Conservation (phyloP, 352 stramenopile genomes). For the Globisporangium splendens region DNA sequence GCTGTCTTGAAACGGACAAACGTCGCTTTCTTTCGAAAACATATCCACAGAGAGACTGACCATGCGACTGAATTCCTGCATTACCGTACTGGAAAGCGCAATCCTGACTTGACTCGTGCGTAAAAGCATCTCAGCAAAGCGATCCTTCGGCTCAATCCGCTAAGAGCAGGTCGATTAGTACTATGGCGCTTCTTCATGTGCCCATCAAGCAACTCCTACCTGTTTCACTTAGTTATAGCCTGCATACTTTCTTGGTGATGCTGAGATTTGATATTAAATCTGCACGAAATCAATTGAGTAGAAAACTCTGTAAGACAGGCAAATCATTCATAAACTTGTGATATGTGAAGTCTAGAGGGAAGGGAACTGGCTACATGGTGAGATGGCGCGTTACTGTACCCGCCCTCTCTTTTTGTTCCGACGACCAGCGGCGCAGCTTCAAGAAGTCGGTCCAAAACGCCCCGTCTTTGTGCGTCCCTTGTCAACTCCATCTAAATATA, state of each 20-base stretch:
- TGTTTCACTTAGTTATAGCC: too few species aligned
- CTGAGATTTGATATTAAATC: too few species aligned
- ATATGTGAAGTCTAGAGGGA: not conserved
- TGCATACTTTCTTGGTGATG: too few species aligned
- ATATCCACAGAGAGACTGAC: not conserved
- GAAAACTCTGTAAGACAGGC: too few species aligned
- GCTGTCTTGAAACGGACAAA: not conserved
- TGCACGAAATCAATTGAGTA: too few species aligned
- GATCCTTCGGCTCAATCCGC: not conserved
- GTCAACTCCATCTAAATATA: too few species aligned
- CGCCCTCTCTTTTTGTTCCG: slow-evolving; percentile 1
- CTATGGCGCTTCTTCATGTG: not conserved
- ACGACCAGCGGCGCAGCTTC: slow-evolving; percentile 4
- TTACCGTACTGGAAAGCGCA: too few species aligned
- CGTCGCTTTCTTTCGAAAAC: not conserved
- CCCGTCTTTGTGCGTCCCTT: too few species aligned
- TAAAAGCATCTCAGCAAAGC: too few species aligned
- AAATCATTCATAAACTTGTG: too few species aligned
- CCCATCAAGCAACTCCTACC: not conserved
- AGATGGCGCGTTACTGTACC: slow-evolving; percentile 2
- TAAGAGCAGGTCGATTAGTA: not conserved
- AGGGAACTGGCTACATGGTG: not conserved
- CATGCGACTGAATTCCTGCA: too few species aligned
- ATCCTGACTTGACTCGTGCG: too few species aligned
- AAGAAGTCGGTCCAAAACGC: slow-evolving; percentile 12